phyloP scores from a whole-genome alignment of 2,329 filamentous ascomycete genomes.

The Cercospora sojina region DNA sequence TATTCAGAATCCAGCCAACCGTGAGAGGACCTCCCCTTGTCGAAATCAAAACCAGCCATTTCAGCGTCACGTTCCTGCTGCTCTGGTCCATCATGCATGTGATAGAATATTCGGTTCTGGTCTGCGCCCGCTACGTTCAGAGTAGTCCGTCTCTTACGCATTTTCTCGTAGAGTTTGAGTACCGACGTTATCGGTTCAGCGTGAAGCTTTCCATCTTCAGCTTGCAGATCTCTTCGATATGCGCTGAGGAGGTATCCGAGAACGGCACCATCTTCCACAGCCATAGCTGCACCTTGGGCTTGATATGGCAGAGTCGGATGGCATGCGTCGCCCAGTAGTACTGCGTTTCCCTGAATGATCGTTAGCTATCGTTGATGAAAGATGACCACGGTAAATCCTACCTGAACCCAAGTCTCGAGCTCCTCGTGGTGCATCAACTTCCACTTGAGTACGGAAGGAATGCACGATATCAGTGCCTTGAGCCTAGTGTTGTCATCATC shows the following conservation, averaged over 20 bases:
- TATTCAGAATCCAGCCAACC: background rate
- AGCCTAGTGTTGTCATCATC: conserved; percentile 16
- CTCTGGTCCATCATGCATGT: conserved; percentile 50
- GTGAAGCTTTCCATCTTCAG: conserved; percentile 42
- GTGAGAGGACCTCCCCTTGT: background rate
- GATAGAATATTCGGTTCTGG: conserved; percentile 33
- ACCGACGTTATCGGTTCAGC: conserved; percentile 43
- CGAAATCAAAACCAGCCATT: background rate
- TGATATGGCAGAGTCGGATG: conserved; percentile 56
- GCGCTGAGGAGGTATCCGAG: conserved; percentile 46
- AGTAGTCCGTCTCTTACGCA: conserved; percentile 49
- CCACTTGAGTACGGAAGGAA: conserved; percentile 64
- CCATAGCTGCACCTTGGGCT: conserved; percentile 65
- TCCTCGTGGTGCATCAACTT: conserved; percentile 46
- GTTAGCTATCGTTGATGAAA: background rate
- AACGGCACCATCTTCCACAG: conserved; percentile 65
- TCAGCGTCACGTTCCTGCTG: conserved; percentile 55
- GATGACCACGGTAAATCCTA: background rate
- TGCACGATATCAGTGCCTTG: conserved; percentile 45
- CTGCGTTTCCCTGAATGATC: background rate
- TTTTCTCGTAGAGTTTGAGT: conserved; percentile 44
- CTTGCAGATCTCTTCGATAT: conserved; percentile 33
- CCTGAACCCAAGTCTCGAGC: conserved; percentile 14
- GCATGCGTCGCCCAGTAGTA: conserved; percentile 55
- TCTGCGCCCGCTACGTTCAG: conserved; percentile 49